Base-by-base conservation (phyloP, 2,329 filamentous ascomycete genomes). In the Graphilbum ipis-grandicollis region DNA sequence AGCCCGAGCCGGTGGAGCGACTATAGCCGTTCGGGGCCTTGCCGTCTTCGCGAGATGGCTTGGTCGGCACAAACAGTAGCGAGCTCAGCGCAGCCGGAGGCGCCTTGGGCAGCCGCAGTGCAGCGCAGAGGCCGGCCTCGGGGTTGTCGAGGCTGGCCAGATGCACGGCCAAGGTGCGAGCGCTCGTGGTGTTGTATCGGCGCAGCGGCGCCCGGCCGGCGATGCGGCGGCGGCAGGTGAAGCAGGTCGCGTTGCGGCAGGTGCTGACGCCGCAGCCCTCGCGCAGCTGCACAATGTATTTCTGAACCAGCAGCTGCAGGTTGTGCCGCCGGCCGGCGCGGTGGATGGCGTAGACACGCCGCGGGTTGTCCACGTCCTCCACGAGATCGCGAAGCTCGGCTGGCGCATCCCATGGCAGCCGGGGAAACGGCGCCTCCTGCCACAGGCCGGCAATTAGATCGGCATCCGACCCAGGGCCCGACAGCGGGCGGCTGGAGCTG, bases 141-240 rank as follows among this genome's bases (percentile, higher is more conserved):
- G 84, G 74, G 44, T 90, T 73, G 47, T 86, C 79, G 50, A 84
- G 75, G 48, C 78, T 81, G 9, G 84, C 82, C 35, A 93, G 65
- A 48, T 81, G 82, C 39, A 82, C 71, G 12, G 85, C 85, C 23
- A 93, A 58, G 2, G 80, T 82, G 48, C 83, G 71, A 9, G 85
- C 84, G 48, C 83, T 93, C 33, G 84, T 73, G 18, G 78, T 68
- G 39, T 79, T 93, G 48, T 86, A 90, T 48, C 78, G 70, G 42
- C 83, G 75, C 46, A 84, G 69, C 3, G 83, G 83, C 1, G 68
- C 68, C 44, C 72, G 71, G 25, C 68, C 71, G 19, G 72, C 68
- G 30, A 76, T 59, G 45, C 79, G 70, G 54, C 70, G 79, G 38
- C 80, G 74, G 52, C 72, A 84, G 42, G 76, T 84, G 50, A 88